A percentile compares a stretch with the other conserved stretches of the same genome.
Evolutionary conservation across 352 stramenopile genomes (phyloP).

Genomic region (Thalassiosira mediterranea): DNA sequence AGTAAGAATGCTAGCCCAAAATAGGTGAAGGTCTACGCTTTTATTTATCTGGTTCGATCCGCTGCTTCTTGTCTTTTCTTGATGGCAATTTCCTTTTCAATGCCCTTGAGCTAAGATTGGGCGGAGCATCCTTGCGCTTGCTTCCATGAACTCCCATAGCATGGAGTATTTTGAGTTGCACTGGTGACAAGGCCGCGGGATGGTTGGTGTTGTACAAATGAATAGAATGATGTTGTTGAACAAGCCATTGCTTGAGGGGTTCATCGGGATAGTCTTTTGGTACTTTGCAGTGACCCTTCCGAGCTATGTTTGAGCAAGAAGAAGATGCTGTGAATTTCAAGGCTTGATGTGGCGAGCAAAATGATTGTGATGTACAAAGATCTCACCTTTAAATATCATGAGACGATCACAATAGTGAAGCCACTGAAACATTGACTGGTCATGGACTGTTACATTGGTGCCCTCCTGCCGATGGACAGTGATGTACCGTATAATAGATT

Average conservation of each 20-base stretch:
- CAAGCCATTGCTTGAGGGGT: conserved; percentile 39
- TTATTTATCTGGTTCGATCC: background rate
- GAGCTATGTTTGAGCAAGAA: conserved; percentile 26
- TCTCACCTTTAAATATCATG: conserved; percentile 55
- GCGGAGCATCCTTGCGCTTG: conserved; percentile 7
- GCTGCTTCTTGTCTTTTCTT: conserved; percentile 12
- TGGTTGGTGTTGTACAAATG: conserved; percentile 42
- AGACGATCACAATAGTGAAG: conserved; percentile 46
- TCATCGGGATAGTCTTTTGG: conserved; percentile 44
- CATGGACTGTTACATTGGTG: conserved; percentile 16
- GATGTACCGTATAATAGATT: conserved; percentile 34
- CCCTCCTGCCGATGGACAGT: conserved; percentile 8
- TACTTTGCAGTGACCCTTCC: conserved; percentile 44
- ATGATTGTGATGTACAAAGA: conserved; percentile 8
- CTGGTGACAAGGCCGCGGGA: conserved; percentile 14
- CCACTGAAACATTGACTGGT: conserved; percentile 42
- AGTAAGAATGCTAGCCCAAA: too few species aligned
- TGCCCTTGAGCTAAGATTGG: conserved; percentile 32
- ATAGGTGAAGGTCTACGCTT: too few species aligned
- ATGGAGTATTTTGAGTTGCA: conserved; percentile 46
- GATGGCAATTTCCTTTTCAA: conserved; percentile 40
- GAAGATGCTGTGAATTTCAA: background rate
- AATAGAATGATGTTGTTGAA: conserved; percentile 41
- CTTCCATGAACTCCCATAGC: conserved; percentile 40
- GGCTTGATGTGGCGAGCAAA: background rate